Percentiles rank a stretch among this genome's conserved stretches.
phyloP scores from a whole-genome alignment of 2,329 filamentous ascomycete genomes.

The Byssoonygena ceratinophila region DNA sequence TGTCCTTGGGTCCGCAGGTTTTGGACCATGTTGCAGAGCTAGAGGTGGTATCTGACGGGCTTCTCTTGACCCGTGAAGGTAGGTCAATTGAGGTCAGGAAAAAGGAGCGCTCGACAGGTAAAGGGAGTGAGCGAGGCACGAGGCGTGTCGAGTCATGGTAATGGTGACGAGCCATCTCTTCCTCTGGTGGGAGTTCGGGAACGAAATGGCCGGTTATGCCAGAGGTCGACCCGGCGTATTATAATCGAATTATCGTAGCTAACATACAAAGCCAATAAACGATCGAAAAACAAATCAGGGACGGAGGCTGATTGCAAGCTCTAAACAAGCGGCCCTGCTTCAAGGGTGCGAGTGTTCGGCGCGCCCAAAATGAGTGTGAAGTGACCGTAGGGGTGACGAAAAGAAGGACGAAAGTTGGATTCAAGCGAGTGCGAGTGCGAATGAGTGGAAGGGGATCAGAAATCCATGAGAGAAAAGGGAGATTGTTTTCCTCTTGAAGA shows the following conservation, averaged over 20 bases:
- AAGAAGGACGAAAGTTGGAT: conserved; percentile 10
- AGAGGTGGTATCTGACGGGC: conserved; percentile 5
- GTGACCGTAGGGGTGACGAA: not conserved
- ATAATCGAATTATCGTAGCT: not conserved
- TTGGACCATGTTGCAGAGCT: conserved; percentile 8
- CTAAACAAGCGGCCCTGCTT: not conserved
- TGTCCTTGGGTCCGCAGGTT: conserved; percentile 21
- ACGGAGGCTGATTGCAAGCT: not conserved
- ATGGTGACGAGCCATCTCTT: conserved; percentile 1
- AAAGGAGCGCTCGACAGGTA: not conserved
- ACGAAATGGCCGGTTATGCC: not conserved
- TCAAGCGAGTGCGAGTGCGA: not conserved
- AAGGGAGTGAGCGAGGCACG: conserved; percentile 1
- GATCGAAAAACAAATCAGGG: not conserved
- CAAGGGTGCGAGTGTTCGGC: not conserved
- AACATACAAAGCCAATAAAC: not conserved
- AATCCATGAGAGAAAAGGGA: conserved; percentile 7
- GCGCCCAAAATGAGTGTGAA: not conserved
- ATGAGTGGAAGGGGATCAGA: conserved; percentile 7
- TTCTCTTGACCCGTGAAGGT: conserved; percentile 10
- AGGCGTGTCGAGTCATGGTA: not conserved
- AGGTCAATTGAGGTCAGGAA: not conserved
- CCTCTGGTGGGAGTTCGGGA: not conserved
- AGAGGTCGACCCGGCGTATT: not conserved
- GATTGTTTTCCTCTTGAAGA: not conserved